Percentiles rank a stretch among this genome's conserved stretches.
Evolutionary conservation across 2,329 filamentous ascomycete species (phyloP).

Genomic region (Parasarocladium wereldwijsianum): DNA sequence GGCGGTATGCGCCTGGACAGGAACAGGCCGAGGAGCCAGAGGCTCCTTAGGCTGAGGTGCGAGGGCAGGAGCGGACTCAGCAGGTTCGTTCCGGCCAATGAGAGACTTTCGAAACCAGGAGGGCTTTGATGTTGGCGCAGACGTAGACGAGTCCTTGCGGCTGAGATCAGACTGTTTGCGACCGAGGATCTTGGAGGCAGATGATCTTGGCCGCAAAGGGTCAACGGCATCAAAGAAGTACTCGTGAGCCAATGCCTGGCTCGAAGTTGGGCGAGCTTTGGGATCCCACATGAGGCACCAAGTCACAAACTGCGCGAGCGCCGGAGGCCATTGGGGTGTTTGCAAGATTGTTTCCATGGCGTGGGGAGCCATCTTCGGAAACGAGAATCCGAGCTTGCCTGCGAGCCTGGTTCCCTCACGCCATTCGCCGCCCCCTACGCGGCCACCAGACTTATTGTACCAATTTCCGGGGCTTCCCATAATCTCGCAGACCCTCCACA

Average conservation of each 20-base stretch:
- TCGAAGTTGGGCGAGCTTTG: constrained; percentile 76
- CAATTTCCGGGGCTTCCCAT: constrained; percentile 98
- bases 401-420: constrained; percentile 84
- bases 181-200: constrained; percentile 67
- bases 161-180: constrained; percentile 81
- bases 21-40: constrained; percentile 26
- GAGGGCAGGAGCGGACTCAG: constrained; percentile 36
- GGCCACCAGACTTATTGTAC: constrained; percentile 81
- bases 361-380: constrained; percentile 98
- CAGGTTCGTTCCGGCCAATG: constrained; percentile 61
- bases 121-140: constrained; percentile 60
- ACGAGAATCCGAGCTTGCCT: constrained; percentile 94
- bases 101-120: constrained; percentile 97
- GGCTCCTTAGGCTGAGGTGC: constrained; percentile 29
- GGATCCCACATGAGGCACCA: constrained; percentile 99
- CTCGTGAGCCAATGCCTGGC: constrained; percentile 87
- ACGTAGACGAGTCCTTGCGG: constrained; percentile 30
- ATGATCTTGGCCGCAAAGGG: constrained; percentile 82
- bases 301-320: constrained; percentile 84
- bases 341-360: constrained; percentile 90
- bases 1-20: constrained; percentile 9
- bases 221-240: constrained; percentile 90
- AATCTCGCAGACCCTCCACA: constrained; percentile 97
- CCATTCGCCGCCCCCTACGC: constrained; percentile 93
- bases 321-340: constrained; percentile 77